Evolutionary conservation across 192 early-diverging fungal species (phyloP).

Genomic region (Jimgerdemannia flammicorona): DNA sequence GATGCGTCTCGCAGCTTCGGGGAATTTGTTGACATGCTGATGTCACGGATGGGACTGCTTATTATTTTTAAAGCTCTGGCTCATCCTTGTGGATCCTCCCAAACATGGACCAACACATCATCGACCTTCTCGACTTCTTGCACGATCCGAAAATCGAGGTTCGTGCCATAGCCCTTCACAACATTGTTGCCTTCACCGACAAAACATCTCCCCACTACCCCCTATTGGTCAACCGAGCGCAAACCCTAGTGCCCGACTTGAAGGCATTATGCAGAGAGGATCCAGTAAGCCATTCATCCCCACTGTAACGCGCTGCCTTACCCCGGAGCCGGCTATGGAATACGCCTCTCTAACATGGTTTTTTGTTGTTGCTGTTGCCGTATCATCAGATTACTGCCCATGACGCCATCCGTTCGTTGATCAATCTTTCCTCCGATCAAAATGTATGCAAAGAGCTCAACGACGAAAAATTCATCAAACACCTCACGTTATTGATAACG

Average conservation of each 20-base stretch:
- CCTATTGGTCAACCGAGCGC: slow-evolving; percentile 54
- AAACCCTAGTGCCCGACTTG: slow-evolving; percentile 61
- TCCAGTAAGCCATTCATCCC: slow-evolving; percentile 36
- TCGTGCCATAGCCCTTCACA: slow-evolving; percentile 74
- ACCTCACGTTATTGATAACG: slow-evolving; percentile 66
- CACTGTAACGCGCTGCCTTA: too few relatives aligned
- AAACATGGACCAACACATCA: not conserved
- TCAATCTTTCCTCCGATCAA: slow-evolving; percentile 78
- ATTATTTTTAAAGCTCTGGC: not conserved
- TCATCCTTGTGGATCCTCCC: not conserved
- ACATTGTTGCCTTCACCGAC: slow-evolving; percentile 68
- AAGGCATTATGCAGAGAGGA: slow-evolving; percentile 66
- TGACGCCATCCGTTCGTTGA: slow-evolving; percentile 74
- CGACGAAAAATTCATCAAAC: slow-evolving; percentile 65
- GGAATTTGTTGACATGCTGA: not conserved
- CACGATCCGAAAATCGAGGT: slow-evolving; percentile 72
- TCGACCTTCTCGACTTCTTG: slow-evolving; percentile 70
- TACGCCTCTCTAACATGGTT: too few relatives aligned
- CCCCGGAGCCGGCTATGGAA: not conserved
- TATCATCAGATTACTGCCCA: slow-evolving; percentile 67
- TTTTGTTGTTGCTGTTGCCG: not conserved
- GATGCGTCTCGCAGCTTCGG: too few relatives aligned
- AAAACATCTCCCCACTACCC: slow-evolving; percentile 54
- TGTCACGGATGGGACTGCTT: not conserved
- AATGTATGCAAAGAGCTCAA: slow-evolving; percentile 60